These are phyloP conservation scores for Biscogniauxia marginata DNA, from an alignment of 2,329 filamentous ascomycete species.

Conservation along the genomic window DNA sequence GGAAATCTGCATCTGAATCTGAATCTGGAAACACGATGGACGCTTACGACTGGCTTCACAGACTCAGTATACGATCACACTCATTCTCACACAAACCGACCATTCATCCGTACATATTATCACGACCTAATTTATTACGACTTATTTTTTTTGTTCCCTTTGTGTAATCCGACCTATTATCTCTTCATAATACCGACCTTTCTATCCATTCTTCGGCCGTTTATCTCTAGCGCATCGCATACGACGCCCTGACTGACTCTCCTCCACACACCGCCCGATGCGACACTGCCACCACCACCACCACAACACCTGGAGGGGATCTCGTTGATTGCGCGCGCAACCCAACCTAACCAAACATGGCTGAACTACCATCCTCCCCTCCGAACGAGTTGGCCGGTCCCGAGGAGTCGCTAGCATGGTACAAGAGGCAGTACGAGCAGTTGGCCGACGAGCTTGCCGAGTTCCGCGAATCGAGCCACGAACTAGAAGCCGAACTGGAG, in stretches of 20 bases:
- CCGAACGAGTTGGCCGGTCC: conserved; percentile 52
- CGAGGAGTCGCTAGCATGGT: conserved; percentile 84
- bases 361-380: conserved; percentile 62
- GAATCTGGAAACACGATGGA: background rate
- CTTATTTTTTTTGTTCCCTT: background rate
- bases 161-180: background rate
- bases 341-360: conserved; percentile 39
- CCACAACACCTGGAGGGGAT: background rate
- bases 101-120: background rate
- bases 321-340: background rate
- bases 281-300: conserved; percentile 16
- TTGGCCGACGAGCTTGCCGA: conserved; percentile 89
- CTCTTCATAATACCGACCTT: background rate
- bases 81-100: background rate
- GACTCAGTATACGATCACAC: background rate
- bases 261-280: conserved; percentile 18
- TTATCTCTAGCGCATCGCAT: conserved; percentile 6
- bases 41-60: background rate
- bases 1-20: too few species aligned
- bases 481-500: conserved; percentile 91
- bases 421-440: conserved; percentile 93
- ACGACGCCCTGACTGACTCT: background rate
- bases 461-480: conserved; percentile 90
- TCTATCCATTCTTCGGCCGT: background rate
- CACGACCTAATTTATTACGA: background rate